These are phyloP conservation scores for Gossypium gossypioides DNA, from an alignment of 441 rosid species.

Conservation along the genomic window DNA sequence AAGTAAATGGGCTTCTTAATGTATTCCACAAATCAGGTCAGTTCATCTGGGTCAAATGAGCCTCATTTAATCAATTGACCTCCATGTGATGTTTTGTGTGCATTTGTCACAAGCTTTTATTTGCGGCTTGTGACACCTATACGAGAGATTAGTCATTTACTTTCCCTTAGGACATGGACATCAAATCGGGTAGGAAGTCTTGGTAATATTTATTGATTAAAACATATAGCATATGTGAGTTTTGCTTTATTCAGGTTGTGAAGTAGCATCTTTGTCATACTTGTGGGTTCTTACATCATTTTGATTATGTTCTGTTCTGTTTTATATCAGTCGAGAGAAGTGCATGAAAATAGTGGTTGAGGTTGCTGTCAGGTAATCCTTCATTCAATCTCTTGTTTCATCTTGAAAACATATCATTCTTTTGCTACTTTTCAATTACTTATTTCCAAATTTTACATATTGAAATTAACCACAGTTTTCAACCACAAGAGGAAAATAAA, in stretches of 20 bases:
- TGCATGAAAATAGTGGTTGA: background rate
- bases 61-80: too few relatives aligned
- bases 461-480: conserved; percentile 1
- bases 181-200: background rate
- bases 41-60: too few relatives aligned
- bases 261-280: background rate
- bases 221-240: background rate
- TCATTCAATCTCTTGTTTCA: background rate
- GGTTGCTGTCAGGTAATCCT: background rate
- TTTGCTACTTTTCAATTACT: conserved; percentile 6
- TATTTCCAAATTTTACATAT: conserved; percentile 13
- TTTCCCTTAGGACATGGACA: too few relatives aligned
- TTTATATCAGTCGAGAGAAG: conserved; percentile 10
- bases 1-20: too few relatives aligned
- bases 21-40: too few relatives aligned
- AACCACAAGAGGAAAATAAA: background rate
- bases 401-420: background rate
- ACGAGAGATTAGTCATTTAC: too few relatives aligned
- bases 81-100: too few relatives aligned
- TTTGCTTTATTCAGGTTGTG: background rate
- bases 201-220: background rate
- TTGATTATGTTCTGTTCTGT: conserved; percentile 6
- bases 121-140: too few relatives aligned
- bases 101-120: too few relatives aligned
- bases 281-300: background rate